phyloP scores from a whole-genome alignment of 768 basidiomycete species.

The Suillus fuscotomentosus region DNA sequence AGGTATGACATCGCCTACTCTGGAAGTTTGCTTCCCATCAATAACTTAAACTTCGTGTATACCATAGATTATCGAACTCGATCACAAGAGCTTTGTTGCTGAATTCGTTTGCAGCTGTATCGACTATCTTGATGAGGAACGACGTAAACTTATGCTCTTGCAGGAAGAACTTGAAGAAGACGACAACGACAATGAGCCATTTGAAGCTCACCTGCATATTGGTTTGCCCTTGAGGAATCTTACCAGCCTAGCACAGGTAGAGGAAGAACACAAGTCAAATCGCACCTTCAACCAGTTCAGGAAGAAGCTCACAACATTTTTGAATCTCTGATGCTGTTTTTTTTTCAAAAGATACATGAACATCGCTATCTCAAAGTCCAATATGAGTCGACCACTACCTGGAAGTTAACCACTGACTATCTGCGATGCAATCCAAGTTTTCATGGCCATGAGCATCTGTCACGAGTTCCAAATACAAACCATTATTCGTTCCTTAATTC shows the following conservation, averaged over 20 bases:
- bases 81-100: neutral
- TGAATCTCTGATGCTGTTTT: neutral
- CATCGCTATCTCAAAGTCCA: conserved; percentile 5
- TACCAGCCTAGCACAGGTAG: neutral
- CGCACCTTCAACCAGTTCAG: conserved; percentile 2
- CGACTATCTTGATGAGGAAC: neutral
- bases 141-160: neutral
- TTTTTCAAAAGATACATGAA: neutral
- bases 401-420: neutral
- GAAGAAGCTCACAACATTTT: conserved; percentile 2
- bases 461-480: no score
- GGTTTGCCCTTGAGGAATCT: neutral
- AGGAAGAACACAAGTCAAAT: conserved; percentile 3
- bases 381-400: neutral
- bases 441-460: conserved; percentile 4
- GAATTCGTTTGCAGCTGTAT: neutral
- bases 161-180: neutral
- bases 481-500: no score
- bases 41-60: neutral
- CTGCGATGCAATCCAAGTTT: conserved; percentile 18
- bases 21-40: neutral
- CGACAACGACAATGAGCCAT: neutral
- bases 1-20: neutral
- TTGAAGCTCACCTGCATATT: neutral
- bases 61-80: neutral